Conservation (phyloP, 2,329 filamentous ascomycete species). For the Phaeophleospora eucalypticola region DNA sequence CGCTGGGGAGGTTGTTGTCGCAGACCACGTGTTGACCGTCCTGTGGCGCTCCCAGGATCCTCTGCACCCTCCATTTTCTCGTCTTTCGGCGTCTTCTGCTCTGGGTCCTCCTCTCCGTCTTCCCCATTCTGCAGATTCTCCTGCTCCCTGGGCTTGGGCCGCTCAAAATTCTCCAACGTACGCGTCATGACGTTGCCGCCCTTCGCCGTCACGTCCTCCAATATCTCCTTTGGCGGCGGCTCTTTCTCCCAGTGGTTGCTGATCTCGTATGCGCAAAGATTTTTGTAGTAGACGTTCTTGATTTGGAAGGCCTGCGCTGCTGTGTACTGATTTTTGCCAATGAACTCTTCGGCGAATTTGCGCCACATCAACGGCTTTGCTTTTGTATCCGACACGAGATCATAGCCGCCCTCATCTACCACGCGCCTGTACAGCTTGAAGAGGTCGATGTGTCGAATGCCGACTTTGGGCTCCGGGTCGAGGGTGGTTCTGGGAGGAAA, state of each 20-base stretch:
- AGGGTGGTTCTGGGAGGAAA: conserved; percentile 57
- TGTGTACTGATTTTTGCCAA: conserved; percentile 69
- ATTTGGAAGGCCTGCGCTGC: conserved; percentile 80
- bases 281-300: conserved; percentile 87
- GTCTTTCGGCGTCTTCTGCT: conserved; percentile 48
- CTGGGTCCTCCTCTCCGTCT: conserved; percentile 46
- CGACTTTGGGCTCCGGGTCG: conserved; percentile 77
- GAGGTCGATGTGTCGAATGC: conserved; percentile 70
- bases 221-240: conserved; percentile 80
- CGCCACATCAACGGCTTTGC: conserved; percentile 82
- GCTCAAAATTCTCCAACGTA: conserved; percentile 70
- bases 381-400: conserved; percentile 64
- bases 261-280: conserved; percentile 80
- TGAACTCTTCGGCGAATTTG: conserved; percentile 70
- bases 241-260: conserved; percentile 70
- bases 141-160: conserved; percentile 45
- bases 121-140: conserved; percentile 50
- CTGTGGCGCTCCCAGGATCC: conserved; percentile 41
- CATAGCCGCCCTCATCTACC: conserved; percentile 75
- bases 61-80: conserved; percentile 50
- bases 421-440: conserved; percentile 75
- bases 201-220: conserved; percentile 76
- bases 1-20: conserved; percentile 81
- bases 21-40: conserved; percentile 32
- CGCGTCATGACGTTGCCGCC: conserved; percentile 74